Base-by-base conservation (phyloP, 768 basidiomycete genomes). In the Leccinum subgranulosum region DNA sequence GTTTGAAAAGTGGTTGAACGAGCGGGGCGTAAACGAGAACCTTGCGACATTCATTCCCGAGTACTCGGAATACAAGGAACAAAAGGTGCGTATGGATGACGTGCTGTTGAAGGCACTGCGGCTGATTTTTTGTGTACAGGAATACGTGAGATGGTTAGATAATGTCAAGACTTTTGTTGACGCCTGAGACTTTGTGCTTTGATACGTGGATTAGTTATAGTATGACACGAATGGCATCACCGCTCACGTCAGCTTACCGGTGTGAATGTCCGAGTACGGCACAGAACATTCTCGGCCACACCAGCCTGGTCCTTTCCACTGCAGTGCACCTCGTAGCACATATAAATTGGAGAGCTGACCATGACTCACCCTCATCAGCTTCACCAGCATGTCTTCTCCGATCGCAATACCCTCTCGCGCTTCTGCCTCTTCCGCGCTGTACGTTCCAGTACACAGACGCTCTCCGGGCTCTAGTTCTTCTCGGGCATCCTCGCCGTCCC, bases 61-160 rank as follows among this genome's bases (percentile, higher is more conserved):
- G 60, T 93, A 92, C 68, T 86, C 88, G 14, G 87, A 91, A 68
- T 77, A 79, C 77, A 98, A 97, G 81, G 95, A 98, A 69, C 95
- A 98, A 78, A 86, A 87, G 83, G 94, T 94, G 14, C 2, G 72
- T 66, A 6, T 28, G 15, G 6, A 5, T 51, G 55, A 25, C 48
- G 0, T 51, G 39, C 4, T 48, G 10, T 11, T 46, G 60, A 46
- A 27, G 51, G 15, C 8, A 58, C 9, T 62, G 33, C 53, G 57
- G 17, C 58, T 60, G 54, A 51, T 6, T 12, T 50, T 50, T 36
- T 55, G 31, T 60, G 39, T 59, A 53, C 50, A 94, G 93, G 95
- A 98, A 76, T 98, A 98, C 74, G 84, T 93, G 66, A 80, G 78
- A 62, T 98, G 95, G 95, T 76, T 98, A 66, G 75, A 81, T 64